Evolutionary conservation across 192 early-diverging fungal genomes (phyloP), one percentile per base, ranked within the genome.

Genomic region (Mortierella hygrophila): DNA sequence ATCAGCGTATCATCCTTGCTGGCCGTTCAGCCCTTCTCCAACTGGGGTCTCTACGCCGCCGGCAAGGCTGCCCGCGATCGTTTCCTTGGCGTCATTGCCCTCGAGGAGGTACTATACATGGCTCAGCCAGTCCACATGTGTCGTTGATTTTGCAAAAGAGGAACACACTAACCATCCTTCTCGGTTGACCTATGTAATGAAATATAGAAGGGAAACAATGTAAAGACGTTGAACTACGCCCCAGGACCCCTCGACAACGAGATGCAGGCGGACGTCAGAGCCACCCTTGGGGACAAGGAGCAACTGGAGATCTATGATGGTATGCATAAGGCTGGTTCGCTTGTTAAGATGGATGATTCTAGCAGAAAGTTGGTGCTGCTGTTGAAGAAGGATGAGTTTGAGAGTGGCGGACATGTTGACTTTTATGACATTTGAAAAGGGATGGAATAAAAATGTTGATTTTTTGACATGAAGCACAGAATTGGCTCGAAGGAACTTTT

Each of bases 171-270:
- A 78, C 47, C 37, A 21, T 35, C 13, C 10, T 26, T 5, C 0
- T 78, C 29, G 11, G 32, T 8, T 23, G 18, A 29, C 10, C 72
- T 9, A 75, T 13, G 0, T 26, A 4, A 29, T 13, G 60, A 26
- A 65, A 65, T 18, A 41, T 73, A 88, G 87, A 82, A 80, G 38
- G 60, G 41, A 49, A 88, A 83, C 72, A 55, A 90, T 47, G 85
- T 95, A 63, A 92, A 93, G 74, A 91, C 93, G 20, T 88, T 98
- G 52, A 96, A 90, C 77, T 98, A 98, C 88, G 96, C 97, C 4
- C 97, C 97, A 3, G 97, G 97, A 20, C 97, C 97, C 42, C 85
- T 98, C 71, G 95, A 97, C 63, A 96, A 94, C 68, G 90, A 94
- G 46, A 97, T 97, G 96, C 96, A 97, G 88, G 82, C 86, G 2